Evolutionary conservation across 257 asterid species (phyloP).

Genomic region (Gentiana straminea): DNA sequence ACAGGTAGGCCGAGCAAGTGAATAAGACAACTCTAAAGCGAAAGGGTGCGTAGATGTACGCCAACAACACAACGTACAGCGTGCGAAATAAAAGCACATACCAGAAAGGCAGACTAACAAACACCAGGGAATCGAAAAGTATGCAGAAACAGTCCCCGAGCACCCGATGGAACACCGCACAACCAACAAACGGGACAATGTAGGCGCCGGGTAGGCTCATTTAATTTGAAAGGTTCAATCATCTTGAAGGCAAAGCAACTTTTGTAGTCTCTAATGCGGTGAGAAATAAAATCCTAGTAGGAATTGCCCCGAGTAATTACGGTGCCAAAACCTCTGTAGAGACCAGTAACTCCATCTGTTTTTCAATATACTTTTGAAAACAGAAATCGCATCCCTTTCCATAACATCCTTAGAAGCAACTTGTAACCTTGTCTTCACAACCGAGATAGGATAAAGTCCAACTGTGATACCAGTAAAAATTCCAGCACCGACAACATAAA

Average conservation of each 20-base stretch:
- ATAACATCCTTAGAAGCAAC: slow-evolving; percentile 49
- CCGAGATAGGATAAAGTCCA: slow-evolving; percentile 84
- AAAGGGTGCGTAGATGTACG: no score
- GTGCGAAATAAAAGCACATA: no score
- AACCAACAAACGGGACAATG: no score
- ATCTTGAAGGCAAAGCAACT: slow-evolving; percentile 54
- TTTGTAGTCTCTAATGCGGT: slow-evolving; percentile 82
- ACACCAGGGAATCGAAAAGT: no score
- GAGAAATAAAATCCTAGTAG: slow-evolving; percentile 81
- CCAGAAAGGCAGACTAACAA: no score
- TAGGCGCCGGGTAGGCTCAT: slow-evolving; percentile 85
- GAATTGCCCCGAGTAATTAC: slow-evolving; percentile 81
- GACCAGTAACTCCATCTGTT: slow-evolving; percentile 71
- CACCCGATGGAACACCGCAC: no score
- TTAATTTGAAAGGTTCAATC: slow-evolving; percentile 62
- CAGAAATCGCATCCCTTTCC: slow-evolving; percentile 65
- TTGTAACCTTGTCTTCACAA: slow-evolving; percentile 85
- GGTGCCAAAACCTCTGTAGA: slow-evolving; percentile 84
- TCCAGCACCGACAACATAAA: slow-evolving; percentile 84
- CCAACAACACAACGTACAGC: no score
- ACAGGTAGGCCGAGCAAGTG: no score
- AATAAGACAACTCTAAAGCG: no score
- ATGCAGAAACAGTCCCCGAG: no score
- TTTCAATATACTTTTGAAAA: slow-evolving; percentile 57
- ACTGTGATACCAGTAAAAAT: slow-evolving; percentile 72